Evolutionary conservation across 352 stramenopile species (phyloP).

Genomic region (Globisporangium paroecandrum): DNA sequence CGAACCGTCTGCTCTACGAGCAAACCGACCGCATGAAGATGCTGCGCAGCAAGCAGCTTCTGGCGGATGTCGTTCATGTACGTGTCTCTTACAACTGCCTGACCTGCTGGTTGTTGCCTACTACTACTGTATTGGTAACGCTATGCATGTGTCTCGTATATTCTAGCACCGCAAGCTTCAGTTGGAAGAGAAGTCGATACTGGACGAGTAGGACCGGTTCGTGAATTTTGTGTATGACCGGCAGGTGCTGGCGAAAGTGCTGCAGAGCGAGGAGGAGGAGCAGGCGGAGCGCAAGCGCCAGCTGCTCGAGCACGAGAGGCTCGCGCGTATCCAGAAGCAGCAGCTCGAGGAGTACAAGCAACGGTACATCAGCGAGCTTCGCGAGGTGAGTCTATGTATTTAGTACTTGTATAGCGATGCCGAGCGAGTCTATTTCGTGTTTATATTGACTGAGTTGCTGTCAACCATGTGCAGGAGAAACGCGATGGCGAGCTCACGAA

Average conservation of each 20-base stretch:
- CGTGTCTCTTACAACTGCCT: conserved; percentile 7
- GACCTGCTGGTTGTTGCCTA: neutral
- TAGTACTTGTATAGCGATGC: neutral
- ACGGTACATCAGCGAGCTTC: conserved; percentile 68
- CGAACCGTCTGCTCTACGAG: conserved; percentile 86
- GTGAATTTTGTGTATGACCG: conserved; percentile 42
- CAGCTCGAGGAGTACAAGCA: conserved; percentile 87
- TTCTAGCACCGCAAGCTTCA: conserved; percentile 78
- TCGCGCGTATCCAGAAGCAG: conserved; percentile 61
- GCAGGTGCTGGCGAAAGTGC: conserved; percentile 45
- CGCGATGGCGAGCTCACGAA: conserved; percentile 61
- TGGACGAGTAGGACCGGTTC: conserved; percentile 49
- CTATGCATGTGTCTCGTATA: neutral
- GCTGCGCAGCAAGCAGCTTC: conserved; percentile 78
- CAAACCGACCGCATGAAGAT: conserved; percentile 93
- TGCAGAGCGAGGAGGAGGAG: conserved; percentile 54
- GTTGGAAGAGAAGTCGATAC: conserved; percentile 64
- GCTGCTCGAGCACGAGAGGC: conserved; percentile 42
- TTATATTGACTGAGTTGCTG: too few relatives aligned
- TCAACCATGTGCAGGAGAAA: conserved; percentile 42
- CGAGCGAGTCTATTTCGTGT: too few relatives aligned
- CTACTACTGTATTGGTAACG: too few relatives aligned
- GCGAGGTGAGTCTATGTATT: conserved; percentile 33
- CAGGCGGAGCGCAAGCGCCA: conserved; percentile 35
- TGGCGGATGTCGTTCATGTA: conserved; percentile 82